Evolutionary conservation across 176 grass and related monocot genomes (phyloP).

Genomic region (Otatea glauca): DNA sequence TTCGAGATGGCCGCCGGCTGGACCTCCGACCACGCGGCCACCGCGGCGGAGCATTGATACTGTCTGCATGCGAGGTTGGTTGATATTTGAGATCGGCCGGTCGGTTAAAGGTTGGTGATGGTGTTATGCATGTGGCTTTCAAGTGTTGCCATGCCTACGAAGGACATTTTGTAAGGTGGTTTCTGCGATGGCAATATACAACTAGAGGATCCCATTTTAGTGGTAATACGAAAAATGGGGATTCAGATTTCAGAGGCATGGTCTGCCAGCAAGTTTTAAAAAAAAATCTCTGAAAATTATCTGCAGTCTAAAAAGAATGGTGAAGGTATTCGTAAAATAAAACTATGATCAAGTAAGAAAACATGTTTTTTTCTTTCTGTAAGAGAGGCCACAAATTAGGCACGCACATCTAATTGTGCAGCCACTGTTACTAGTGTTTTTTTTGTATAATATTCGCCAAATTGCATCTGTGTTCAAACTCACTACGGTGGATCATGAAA

Average conservation of each 20-base stretch:
- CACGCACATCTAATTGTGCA: background rate
- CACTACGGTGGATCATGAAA: too few relatives aligned
- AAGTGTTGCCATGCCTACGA: background rate
- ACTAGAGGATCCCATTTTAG: background rate
- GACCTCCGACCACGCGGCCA: conserved; percentile 35
- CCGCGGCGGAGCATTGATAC: background rate
- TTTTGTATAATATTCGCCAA: too few relatives aligned
- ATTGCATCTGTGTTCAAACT: too few relatives aligned
- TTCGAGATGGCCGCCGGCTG: conserved; percentile 77
- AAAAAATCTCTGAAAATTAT: background rate
- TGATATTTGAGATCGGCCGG: background rate
- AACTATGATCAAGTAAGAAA: background rate
- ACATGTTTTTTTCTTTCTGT: too few relatives aligned
- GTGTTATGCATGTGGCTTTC: background rate
- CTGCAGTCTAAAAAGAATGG: background rate
- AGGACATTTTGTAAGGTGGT: background rate
- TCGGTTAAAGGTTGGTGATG: too few relatives aligned
- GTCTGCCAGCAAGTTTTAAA: too few relatives aligned
- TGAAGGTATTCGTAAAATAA: background rate
- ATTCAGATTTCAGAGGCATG: too few relatives aligned
- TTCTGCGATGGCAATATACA: background rate
- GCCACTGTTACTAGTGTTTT: background rate
- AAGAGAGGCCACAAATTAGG: too few relatives aligned
- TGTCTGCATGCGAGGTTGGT: too few relatives aligned
- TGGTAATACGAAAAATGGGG: too few relatives aligned